Base-by-base conservation (phyloP, 805 yeast species). In the Spathaspora gorwiae region DNA sequence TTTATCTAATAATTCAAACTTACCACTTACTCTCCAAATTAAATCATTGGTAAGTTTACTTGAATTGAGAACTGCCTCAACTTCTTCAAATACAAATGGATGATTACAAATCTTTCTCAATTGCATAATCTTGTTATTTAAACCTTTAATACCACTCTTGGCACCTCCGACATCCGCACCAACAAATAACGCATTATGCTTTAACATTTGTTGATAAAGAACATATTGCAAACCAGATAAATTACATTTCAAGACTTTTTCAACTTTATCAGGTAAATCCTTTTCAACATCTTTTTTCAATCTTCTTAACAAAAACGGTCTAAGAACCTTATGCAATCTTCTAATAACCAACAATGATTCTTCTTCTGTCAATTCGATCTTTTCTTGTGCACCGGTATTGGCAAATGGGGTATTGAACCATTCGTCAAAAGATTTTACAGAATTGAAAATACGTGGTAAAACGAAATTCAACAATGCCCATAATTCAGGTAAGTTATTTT, bases 351-450 rank as follows among this genome's bases (percentile, higher is more conserved):
- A 77, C 47, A 87, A 70, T 31, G 87, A 81, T 65, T 87, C 95
- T 83, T 87, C 95, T 76, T 87, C 95, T 0, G 89, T 82, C 51
- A 87, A 72, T 50, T 83, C 94, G 43, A 87, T 74, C 62, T 84
- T 84, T 55, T 87, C 95, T 61, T 84, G 92, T 12, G 82, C 73
- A 47, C 95, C 95, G 13, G 94, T 82, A 52, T 84, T 86, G 4
- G 90, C 92, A 66, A 87, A 87, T 6, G 95, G 95, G 0, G 95
- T 87, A 57, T 87, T 87, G 60, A 87, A 87, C 95, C 95, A 87
- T 59, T 87, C 95, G 59, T 87, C 94, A 59, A 87, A 87, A 7
- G 92, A 83, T 58, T 87, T 84, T 9, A 84, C 94, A 32, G 94
- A 86, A 58, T 86, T 87, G 75, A 87, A 87, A 61, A 87, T 83